Conservation (phyloP, 75 land plant genomes). For the Cunninghamia lanceolata region DNA sequence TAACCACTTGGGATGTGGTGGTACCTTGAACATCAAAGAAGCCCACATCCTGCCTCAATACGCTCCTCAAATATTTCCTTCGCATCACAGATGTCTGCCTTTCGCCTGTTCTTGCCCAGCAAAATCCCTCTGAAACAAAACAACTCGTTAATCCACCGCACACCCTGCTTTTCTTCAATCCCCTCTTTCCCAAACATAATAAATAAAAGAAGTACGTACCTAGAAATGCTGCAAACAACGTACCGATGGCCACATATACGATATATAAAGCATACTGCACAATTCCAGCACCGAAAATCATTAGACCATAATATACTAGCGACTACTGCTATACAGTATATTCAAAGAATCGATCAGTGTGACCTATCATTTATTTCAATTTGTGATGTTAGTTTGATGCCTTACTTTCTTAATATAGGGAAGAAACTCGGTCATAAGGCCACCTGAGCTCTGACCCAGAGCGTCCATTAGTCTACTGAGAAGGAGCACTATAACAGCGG, state of each 20-base stretch:
- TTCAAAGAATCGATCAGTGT: too few relatives aligned
- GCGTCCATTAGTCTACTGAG: conserved; percentile 53
- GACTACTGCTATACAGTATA: not conserved
- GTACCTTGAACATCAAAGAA: conserved; percentile 42
- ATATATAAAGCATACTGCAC: conserved; percentile 31
- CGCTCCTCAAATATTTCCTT: conserved; percentile 43
- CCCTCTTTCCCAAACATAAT: too few relatives aligned
- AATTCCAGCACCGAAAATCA: not conserved
- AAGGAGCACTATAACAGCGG: conserved; percentile 34
- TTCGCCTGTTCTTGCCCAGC: conserved; percentile 62
- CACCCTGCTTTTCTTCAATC: too few relatives aligned
- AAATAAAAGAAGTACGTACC: conserved; percentile 20
- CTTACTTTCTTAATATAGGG: conserved; percentile 45
- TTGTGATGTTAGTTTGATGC: too few relatives aligned
- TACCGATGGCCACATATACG: conserved; percentile 29
- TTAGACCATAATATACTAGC: not conserved
- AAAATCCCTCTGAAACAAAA: conserved; percentile 32
- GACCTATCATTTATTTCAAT: not conserved
- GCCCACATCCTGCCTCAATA: conserved; percentile 60
- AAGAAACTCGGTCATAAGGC: conserved; percentile 29
- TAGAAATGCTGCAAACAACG: conserved; percentile 37
- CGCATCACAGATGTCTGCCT: conserved; percentile 61
- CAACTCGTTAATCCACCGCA: not conserved
- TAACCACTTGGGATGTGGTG: conserved; percentile 36
- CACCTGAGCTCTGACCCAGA: conserved; percentile 29